Evolutionary conservation across 352 stramenopile species (phyloP).

Genomic region (Elongisporangium prolatum): DNA sequence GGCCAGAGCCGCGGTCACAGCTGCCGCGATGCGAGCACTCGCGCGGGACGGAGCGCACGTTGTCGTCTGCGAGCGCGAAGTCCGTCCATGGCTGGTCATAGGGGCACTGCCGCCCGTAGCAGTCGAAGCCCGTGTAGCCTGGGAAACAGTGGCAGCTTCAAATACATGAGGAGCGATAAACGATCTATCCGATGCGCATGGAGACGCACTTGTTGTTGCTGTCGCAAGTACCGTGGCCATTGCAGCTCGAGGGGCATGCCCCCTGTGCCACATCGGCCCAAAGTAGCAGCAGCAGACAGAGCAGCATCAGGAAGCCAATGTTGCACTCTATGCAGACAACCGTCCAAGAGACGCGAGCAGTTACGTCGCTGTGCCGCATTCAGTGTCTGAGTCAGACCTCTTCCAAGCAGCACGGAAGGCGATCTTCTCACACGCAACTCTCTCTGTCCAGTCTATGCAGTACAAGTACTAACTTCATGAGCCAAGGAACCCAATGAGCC

Average conservation of each 20-base stretch:
- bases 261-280: constrained; percentile 7
- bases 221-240: constrained; percentile 52
- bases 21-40: constrained; percentile 73
- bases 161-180: constrained; percentile 10
- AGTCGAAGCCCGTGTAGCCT: constrained; percentile 88
- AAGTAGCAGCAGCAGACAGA: constrained; percentile 4
- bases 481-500: not conserved
- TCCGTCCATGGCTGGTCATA: constrained; percentile 54
- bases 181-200: not conserved
- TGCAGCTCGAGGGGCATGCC: constrained; percentile 60
- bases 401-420: too few relatives aligned
- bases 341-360: not conserved
- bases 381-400: not conserved
- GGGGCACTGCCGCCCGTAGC: constrained; percentile 71
- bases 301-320: not conserved
- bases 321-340: not conserved
- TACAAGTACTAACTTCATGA: not conserved
- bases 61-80: constrained; percentile 38
- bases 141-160: constrained; percentile 78
- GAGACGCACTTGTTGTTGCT: constrained; percentile 45
- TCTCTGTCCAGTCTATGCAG: not conserved
- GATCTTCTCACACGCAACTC: too few relatives aligned
- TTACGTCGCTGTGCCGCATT: not conserved
- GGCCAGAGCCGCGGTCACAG: constrained; percentile 70
- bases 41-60: constrained; percentile 26